These are phyloP conservation scores for Globisporangium middletonii DNA, from an alignment of 352 stramenopile genomes.

Conservation along the genomic window DNA sequence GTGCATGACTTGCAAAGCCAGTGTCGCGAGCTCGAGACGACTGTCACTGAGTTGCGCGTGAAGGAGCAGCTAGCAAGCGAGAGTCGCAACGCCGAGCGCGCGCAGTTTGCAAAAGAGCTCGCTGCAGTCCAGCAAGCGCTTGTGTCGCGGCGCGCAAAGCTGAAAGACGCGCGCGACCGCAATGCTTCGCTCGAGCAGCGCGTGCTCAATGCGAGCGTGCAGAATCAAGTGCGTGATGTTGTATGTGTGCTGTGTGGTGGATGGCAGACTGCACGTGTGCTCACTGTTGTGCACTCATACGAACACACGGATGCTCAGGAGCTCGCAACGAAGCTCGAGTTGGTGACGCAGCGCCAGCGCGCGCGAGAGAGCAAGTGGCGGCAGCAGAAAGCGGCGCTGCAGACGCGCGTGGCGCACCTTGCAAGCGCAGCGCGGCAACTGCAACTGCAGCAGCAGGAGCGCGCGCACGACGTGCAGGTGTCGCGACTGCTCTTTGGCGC, in stretches of 20 bases:
- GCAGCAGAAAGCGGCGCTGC: conserved; percentile 14
- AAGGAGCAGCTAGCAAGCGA: conserved; percentile 20
- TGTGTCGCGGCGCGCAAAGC: conserved; percentile 9
- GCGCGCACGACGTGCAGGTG: conserved; percentile 15
- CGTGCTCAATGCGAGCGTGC: conserved; percentile 2
- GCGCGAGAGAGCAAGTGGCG: conserved; percentile 10
- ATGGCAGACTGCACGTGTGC: neutral
- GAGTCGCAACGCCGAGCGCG: conserved; percentile 21
- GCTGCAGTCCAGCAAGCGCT: conserved; percentile 10
- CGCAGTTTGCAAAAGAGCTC: conserved; percentile 23
- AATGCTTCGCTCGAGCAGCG: conserved; percentile 1
- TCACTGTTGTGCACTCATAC: neutral
- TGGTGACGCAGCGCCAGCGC: conserved; percentile 1
- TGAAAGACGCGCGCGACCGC: conserved; percentile 4
- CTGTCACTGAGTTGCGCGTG: conserved; percentile 15
- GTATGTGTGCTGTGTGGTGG: neutral
- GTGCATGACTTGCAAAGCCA: conserved; percentile 14
- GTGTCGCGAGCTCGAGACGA: conserved; percentile 19
- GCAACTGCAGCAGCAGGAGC: conserved; percentile 21
- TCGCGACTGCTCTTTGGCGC: conserved; percentile 12
- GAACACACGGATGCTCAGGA: neutral
- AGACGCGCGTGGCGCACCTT: conserved; percentile 14
- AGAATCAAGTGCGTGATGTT: conserved; percentile 6
- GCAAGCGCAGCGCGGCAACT: conserved; percentile 19
- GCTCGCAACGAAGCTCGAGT: conserved; percentile 9